phyloP scores from a whole-genome alignment of 139 green algal genomes.

The Coelastrella sp. region DNA sequence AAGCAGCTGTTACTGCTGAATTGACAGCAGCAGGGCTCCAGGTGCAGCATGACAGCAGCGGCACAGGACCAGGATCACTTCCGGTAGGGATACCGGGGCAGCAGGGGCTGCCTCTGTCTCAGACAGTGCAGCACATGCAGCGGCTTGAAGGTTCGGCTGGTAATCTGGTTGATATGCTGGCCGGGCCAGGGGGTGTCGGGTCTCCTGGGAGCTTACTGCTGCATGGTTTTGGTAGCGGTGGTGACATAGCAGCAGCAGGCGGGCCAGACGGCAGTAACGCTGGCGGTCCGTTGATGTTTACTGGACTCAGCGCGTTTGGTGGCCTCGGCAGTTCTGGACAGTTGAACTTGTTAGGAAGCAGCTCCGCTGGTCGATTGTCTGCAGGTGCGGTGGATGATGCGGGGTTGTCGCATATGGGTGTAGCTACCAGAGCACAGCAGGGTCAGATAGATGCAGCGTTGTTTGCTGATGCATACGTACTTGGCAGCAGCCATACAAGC shows the following conservation, averaged over 20 bases:
- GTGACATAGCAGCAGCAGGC: not conserved
- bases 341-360: slow-evolving; percentile 2
- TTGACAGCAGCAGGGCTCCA: slow-evolving; percentile 1
- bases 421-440: too few relatives aligned
- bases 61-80: too few relatives aligned
- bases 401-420: not conserved
- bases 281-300: not conserved
- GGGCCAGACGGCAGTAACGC: not conserved
- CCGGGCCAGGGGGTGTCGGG: not conserved
- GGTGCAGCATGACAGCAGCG: not conserved
- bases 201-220: not conserved
- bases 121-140: not conserved
- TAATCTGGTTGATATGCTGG: not conserved
- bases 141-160: slow-evolving; percentile 6
- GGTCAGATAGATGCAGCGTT: too few relatives aligned
- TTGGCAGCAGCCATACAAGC: not conserved
- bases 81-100: not conserved
- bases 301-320: slow-evolving; percentile 3
- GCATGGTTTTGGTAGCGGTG: slow-evolving; percentile 17
- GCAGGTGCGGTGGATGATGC: not conserved
- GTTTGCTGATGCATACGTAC: not conserved
- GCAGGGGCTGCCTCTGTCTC: slow-evolving; percentile 7
- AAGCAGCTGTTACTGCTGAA: slow-evolving; percentile 1
- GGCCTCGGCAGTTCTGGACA: slow-evolving; percentile 6
- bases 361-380: too few relatives aligned